These are phyloP conservation scores for Cryptococcus sp. DNA, from an alignment of 1,284 basidiomycete genomes.

Conservation along the genomic window DNA sequence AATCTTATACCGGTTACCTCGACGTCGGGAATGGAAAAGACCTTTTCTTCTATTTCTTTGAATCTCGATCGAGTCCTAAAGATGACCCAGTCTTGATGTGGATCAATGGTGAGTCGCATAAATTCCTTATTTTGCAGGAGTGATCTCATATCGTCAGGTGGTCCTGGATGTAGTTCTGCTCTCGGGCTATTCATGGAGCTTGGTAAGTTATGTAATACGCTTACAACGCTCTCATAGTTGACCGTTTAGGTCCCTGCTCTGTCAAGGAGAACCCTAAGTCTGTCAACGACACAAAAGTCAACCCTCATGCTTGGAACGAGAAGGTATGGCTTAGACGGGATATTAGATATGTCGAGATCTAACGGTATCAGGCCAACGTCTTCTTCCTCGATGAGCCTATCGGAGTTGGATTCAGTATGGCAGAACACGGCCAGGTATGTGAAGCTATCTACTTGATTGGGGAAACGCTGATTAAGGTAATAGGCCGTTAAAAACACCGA, in stretches of 20 bases:
- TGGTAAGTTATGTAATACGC: conserved; percentile 31
- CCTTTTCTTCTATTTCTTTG: conserved; percentile 82
- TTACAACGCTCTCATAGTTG: background rate
- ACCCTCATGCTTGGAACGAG: conserved; percentile 50
- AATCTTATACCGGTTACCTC: conserved; percentile 50
- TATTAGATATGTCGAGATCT: background rate
- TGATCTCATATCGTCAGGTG: conserved; percentile 15
- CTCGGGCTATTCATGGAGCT: conserved; percentile 54
- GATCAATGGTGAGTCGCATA: conserved; percentile 41
- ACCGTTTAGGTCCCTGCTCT: conserved; percentile 38
- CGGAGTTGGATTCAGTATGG: conserved; percentile 64
- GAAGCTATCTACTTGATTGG: background rate
- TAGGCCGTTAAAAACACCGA: conserved; percentile 60
- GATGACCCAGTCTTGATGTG: conserved; percentile 51
- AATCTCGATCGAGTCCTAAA: conserved; percentile 63
- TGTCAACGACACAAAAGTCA: conserved; percentile 47
- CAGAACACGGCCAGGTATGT: conserved; percentile 56
- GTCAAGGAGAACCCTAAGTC: conserved; percentile 35
- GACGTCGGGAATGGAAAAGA: conserved; percentile 64
- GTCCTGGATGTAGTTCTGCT: conserved; percentile 48
- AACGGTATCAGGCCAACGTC: conserved; percentile 32
- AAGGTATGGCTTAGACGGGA: conserved; percentile 51
- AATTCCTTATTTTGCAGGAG: background rate
- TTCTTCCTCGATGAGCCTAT: conserved; percentile 51
- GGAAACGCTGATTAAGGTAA: background rate